Conservation (phyloP, 1,284 basidiomycete species). For the Apiotrichum veenhuisii region DNA sequence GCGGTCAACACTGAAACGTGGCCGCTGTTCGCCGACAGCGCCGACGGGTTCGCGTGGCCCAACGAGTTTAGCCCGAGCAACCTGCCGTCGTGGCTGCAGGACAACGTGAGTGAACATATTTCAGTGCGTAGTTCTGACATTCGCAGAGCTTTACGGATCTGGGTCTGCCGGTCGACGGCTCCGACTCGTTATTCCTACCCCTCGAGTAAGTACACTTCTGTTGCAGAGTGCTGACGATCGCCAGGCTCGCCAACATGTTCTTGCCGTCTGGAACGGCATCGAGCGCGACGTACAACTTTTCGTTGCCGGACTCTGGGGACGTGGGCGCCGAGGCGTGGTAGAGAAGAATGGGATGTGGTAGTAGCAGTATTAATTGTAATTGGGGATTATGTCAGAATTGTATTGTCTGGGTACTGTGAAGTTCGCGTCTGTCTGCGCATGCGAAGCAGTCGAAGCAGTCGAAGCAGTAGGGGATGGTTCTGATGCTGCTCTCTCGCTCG, state of each 20-base stretch:
- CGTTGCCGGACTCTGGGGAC: slow-evolving; percentile 44
- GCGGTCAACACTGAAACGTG: slow-evolving; percentile 11
- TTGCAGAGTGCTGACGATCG: background rate
- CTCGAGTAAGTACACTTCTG: slow-evolving; percentile 35
- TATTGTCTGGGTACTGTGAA: too few relatives aligned
- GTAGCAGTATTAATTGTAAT: background rate
- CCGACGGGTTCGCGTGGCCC: slow-evolving; percentile 66
- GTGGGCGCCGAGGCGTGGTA: slow-evolving; percentile 49
- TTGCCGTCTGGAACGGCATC: slow-evolving; percentile 35
- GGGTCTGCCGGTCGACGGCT: slow-evolving; percentile 80
- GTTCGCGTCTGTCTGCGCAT: too few relatives aligned
- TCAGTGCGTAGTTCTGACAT: background rate
- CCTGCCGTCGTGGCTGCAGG: slow-evolving; percentile 52
- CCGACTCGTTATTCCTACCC: slow-evolving; percentile 77
- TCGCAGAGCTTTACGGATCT: slow-evolving; percentile 74
- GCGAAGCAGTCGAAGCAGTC: too few relatives aligned
- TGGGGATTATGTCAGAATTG: too few relatives aligned
- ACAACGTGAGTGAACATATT: slow-evolving; percentile 58
- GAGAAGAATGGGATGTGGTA: background rate
- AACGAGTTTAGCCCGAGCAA: slow-evolving; percentile 53
- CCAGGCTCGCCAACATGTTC: slow-evolving; percentile 49
- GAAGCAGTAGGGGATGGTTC: too few relatives aligned
- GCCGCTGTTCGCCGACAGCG: slow-evolving; percentile 13
- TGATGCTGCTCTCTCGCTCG: too few relatives aligned
- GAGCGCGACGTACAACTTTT: slow-evolving; percentile 32